Evolutionary conservation across 257 asterid genomes (phyloP).

Genomic region (Petunia axillaris): DNA sequence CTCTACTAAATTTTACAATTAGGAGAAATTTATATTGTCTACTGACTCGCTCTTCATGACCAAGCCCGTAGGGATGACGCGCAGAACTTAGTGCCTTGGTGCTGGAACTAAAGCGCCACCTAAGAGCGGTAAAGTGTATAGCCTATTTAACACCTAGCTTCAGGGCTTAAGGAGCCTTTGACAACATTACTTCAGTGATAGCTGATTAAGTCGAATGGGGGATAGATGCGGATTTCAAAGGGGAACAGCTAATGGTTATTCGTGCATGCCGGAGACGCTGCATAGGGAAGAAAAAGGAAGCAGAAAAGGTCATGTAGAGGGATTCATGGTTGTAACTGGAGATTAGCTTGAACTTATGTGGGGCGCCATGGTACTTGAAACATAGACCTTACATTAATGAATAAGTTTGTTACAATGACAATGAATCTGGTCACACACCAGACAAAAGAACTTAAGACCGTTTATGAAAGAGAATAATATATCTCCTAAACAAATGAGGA

Average conservation of each 20-base stretch:
- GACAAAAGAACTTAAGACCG: neutral
- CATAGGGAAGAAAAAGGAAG: neutral
- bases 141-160: neutral
- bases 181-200: neutral
- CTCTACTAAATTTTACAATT: neutral
- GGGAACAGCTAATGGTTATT: neutral
- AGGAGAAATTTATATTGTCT: neutral
- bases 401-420: neutral
- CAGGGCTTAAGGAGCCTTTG: neutral
- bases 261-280: neutral
- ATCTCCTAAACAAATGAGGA: neutral
- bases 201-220: constrained; percentile 3
- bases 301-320: neutral
- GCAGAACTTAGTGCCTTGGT: neutral
- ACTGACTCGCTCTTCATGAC: neutral
- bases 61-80: neutral
- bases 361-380: neutral
- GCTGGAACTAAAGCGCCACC: neutral
- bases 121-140: neutral
- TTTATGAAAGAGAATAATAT: neutral
- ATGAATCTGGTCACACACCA: neutral
- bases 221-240: neutral
- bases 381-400: neutral
- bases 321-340: neutral
- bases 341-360: neutral